Conservation (phyloP, 2,329 filamentous ascomycete species). For the Aspergillus melleus region DNA sequence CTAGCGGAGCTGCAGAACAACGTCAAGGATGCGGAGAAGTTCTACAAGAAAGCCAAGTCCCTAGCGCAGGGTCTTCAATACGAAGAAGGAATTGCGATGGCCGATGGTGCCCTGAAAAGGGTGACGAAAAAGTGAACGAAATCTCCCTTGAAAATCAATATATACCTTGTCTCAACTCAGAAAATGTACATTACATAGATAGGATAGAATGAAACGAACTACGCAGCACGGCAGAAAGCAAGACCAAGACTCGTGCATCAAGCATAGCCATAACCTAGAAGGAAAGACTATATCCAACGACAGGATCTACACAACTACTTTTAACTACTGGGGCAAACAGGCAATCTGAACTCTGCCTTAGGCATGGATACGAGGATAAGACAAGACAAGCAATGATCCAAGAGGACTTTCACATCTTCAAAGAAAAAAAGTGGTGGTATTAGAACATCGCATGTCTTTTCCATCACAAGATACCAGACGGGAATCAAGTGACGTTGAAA, state of each 20-base stretch:
- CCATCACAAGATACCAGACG: slow-evolving; percentile 35
- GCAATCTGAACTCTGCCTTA: neutral
- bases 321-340: neutral
- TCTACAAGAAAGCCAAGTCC: slow-evolving; percentile 67
- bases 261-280: neutral
- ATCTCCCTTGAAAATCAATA: neutral
- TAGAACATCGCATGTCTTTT: slow-evolving; percentile 40
- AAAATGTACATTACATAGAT: neutral
- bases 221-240: neutral
- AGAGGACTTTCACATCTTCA: slow-evolving; percentile 14
- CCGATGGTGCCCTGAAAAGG: slow-evolving; percentile 32
- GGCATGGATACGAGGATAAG: neutral
- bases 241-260: neutral
- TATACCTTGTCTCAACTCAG: neutral
- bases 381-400: neutral
- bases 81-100: slow-evolving; percentile 33
- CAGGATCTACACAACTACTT: neutral
- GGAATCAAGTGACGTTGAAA: slow-evolving; percentile 31
- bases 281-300: neutral
- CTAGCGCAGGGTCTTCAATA: slow-evolving; percentile 52
- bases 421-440: slow-evolving; percentile 34
- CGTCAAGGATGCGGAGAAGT: slow-evolving; percentile 61
- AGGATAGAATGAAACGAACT: neutral
- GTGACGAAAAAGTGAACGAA: slow-evolving; percentile 23
- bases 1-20: slow-evolving; percentile 75